Percentiles rank a stretch among this genome's conserved stretches.
phyloP scores from a whole-genome alignment of 257 asterid genomes.

The Oldenlandia corymbosa region DNA sequence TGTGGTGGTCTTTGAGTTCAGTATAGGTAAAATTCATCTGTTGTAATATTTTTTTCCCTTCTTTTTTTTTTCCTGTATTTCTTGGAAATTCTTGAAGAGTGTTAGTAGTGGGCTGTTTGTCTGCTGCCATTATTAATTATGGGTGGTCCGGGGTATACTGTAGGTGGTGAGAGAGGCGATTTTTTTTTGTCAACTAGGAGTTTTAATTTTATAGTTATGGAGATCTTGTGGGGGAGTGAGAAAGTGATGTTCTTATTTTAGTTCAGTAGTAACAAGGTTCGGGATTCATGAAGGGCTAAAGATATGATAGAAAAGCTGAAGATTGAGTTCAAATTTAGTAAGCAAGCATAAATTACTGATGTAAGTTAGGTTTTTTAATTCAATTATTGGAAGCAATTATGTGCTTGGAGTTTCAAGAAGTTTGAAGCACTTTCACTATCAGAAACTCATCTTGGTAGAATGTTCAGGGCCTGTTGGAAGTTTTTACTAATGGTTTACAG shows the following conservation, averaged over 20 bases:
- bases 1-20: slow-evolving; percentile 74
- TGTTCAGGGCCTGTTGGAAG: not conserved
- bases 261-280: not conserved
- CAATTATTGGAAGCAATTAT: not conserved
- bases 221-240: not conserved
- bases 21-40: slow-evolving; percentile 44
- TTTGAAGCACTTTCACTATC: not conserved
- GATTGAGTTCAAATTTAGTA: not conserved
- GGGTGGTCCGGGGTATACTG: not conserved
- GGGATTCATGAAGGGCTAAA: not conserved
- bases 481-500: not conserved
- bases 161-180: not conserved
- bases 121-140: not conserved
- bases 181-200: not conserved
- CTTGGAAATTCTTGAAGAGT: not conserved
- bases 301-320: not conserved
- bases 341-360: not conserved
- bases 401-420: not conserved
- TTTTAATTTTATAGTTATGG: not conserved
- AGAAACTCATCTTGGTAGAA: not conserved
- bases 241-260: too few species aligned
- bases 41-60: not conserved
- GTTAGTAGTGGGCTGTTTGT: not conserved
- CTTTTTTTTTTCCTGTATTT: not conserved
- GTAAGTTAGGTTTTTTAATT: not conserved